Evolutionary conservation across 1,139 yeast genomes (phyloP).

Genomic region (Pichia sp.): DNA sequence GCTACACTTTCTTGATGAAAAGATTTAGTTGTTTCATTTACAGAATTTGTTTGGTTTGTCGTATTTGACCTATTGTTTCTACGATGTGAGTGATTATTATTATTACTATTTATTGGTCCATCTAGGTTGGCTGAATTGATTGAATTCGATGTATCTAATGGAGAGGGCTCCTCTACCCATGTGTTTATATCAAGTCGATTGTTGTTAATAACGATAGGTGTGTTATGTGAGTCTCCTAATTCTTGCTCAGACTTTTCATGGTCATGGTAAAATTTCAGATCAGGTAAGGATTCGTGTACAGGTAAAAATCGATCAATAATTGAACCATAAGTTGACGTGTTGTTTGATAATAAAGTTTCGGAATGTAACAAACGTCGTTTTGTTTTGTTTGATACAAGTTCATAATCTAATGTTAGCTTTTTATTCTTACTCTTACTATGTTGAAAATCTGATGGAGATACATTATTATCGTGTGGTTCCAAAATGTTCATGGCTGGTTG

Average conservation of each 20-base stretch:
- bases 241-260: not conserved
- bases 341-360: conserved; percentile 14
- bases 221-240: too few relatives aligned
- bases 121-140: not conserved
- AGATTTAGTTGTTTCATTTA: not conserved
- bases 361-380: not conserved
- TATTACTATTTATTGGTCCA: not conserved
- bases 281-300: conserved; percentile 13
- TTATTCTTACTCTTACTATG: not conserved
- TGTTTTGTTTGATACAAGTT: not conserved
- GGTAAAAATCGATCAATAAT: conserved; percentile 28
- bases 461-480: too few relatives aligned
- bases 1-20: conserved; percentile 34
- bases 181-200: not conserved
- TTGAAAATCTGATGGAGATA: too few relatives aligned
- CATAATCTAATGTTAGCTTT: not conserved
- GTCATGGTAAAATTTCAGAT: conserved; percentile 4
- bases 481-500: too few relatives aligned
- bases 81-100: not conserved
- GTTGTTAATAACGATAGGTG: not conserved
- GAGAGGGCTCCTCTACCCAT: not conserved
- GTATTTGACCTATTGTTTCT: not conserved
- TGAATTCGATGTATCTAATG: not conserved
- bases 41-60: not conserved
- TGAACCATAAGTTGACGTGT: conserved; percentile 17